Evolutionary conservation across 2,329 filamentous ascomycete species (phyloP).

Genomic region (Trichoderma lentiforme): DNA sequence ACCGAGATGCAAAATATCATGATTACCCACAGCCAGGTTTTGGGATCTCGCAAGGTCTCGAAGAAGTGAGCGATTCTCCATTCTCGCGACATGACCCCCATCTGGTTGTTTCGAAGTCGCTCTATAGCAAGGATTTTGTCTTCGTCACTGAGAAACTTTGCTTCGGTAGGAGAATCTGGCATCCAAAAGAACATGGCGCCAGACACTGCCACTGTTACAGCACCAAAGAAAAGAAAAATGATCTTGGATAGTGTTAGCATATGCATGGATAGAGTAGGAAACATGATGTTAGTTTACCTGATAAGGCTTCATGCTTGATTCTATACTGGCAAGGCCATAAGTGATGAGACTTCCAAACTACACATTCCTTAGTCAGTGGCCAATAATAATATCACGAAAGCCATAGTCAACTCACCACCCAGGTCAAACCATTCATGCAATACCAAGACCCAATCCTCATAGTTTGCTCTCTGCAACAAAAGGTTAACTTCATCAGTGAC

Average conservation of each 20-base stretch:
- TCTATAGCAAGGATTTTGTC: slow-evolving; percentile 55
- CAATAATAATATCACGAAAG: not conserved
- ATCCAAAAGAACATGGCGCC: slow-evolving; percentile 45
- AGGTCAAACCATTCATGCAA: slow-evolving; percentile 58
- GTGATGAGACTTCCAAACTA: slow-evolving; percentile 53
- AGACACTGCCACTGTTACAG: slow-evolving; percentile 47
- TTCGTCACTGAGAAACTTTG: slow-evolving; percentile 48
- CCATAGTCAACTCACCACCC: slow-evolving; percentile 39
- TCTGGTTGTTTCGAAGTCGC: slow-evolving; percentile 52
- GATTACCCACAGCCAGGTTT: slow-evolving; percentile 59
- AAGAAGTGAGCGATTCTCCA: slow-evolving; percentile 50
- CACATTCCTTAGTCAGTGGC: not conserved
- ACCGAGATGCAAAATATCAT: slow-evolving; percentile 55
- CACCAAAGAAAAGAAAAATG: slow-evolving; percentile 53
- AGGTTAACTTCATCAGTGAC: not conserved
- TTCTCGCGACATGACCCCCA: slow-evolving; percentile 50
- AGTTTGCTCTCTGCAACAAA: slow-evolving; percentile 48
- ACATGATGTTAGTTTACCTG: slow-evolving; percentile 35
- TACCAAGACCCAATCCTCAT: slow-evolving; percentile 57
- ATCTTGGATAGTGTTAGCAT: slow-evolving; percentile 32
- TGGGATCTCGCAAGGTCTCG: slow-evolving; percentile 54
- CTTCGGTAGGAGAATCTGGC: slow-evolving; percentile 49
- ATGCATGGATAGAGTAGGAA: not conserved
- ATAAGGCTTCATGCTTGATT: slow-evolving; percentile 44
- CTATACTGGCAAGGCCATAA: slow-evolving; percentile 57